Conservation (phyloP, 768 basidiomycete species). For the Boletus reticulatus region DNA sequence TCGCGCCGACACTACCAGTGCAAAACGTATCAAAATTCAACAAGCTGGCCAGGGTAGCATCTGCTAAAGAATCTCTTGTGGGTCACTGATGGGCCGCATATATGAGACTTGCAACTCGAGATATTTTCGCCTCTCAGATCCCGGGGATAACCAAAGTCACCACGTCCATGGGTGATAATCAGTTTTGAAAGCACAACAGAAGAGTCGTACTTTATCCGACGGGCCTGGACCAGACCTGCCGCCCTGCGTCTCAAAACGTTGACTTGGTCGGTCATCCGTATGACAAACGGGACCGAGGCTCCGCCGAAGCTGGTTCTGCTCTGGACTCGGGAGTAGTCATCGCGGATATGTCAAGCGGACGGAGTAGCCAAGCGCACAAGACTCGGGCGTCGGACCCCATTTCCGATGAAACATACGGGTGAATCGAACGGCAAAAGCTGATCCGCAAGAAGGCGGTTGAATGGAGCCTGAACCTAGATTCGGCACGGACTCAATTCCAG, state of each 20-base stretch:
- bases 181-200: too few species aligned
- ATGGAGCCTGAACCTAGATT: conserved; percentile 6
- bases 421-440: neutral
- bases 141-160: too few species aligned
- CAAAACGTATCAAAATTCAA: too few species aligned
- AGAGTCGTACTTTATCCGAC: too few species aligned
- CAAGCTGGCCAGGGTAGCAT: too few species aligned
- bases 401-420: conserved; percentile 8
- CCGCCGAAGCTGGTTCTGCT: neutral
- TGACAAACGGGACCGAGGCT: neutral
- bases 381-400: conserved; percentile 2
- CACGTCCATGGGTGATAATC: too few species aligned
- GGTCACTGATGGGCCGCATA: too few species aligned
- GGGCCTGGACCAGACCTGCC: neutral
- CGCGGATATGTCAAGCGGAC: too few species aligned
- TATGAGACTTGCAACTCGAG: too few species aligned
- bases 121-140: too few species aligned
- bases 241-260: neutral
- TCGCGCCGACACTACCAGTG: too few species aligned
- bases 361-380: neutral
- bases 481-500: neutral
- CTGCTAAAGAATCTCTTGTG: too few species aligned
- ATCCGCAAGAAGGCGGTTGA: conserved; percentile 12
- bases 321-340: neutral
- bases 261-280: neutral